phyloP scores from a whole-genome alignment of 495 filamentous ascomycete genomes.

The Penicillium daleae region DNA sequence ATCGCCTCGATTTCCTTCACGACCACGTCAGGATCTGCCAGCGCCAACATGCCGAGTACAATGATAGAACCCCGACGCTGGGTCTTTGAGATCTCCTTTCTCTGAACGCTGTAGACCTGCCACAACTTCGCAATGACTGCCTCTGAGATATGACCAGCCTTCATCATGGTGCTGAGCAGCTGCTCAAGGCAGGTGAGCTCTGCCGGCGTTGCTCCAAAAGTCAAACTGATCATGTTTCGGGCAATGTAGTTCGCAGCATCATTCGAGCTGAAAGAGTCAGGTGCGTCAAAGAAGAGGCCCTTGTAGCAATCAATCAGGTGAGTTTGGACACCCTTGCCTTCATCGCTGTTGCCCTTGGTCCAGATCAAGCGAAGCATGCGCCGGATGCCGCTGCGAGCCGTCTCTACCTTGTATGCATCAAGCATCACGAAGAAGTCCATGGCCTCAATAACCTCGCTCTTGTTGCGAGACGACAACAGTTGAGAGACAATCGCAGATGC shows the following conservation, averaged over 20 bases:
- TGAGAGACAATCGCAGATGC: slow-evolving; percentile 79
- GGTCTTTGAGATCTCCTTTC: slow-evolving; percentile 88
- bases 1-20: slow-evolving; percentile 93
- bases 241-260: slow-evolving; percentile 96
- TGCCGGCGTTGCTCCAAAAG: slow-evolving; percentile 90
- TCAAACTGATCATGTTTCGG: slow-evolving; percentile 97
- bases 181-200: slow-evolving; percentile 96
- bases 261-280: slow-evolving; percentile 81
- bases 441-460: slow-evolving; percentile 96
- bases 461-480: slow-evolving; percentile 89
- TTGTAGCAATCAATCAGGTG: slow-evolving; percentile 98
- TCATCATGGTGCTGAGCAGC: slow-evolving; percentile 96
- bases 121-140: slow-evolving; percentile 89
- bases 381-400: slow-evolving; percentile 84
- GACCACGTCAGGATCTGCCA: slow-evolving; percentile 89
- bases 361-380: slow-evolving; percentile 96
- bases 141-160: slow-evolving; percentile 81
- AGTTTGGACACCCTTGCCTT: slow-evolving; percentile 96
- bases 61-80: slow-evolving; percentile 94
- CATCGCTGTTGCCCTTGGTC: slow-evolving; percentile 99
- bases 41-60: slow-evolving; percentile 94
- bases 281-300: slow-evolving; percentile 92
- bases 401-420: slow-evolving; percentile 93
- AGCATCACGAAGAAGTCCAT: slow-evolving; percentile 98
- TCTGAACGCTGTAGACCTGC: slow-evolving; percentile 96